These are phyloP conservation scores for Cladosporium sp. DNA, from an alignment of 2,329 filamentous ascomycete genomes.

Conservation along the genomic window DNA sequence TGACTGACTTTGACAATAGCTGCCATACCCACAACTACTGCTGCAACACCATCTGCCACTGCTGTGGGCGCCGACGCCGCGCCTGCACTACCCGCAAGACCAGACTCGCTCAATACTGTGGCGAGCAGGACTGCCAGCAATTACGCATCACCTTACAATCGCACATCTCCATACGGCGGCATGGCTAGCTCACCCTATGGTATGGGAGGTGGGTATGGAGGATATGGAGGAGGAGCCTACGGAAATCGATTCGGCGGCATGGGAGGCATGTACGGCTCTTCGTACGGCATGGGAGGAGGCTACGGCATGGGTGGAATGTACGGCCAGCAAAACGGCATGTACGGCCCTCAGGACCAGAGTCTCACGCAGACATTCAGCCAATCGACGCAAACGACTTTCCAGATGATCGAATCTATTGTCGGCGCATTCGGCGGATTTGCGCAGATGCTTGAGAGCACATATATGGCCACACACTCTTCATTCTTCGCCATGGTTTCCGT, in stretches of 20 bases:
- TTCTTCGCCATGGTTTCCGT: conserved; percentile 99
- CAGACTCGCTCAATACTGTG: conserved; percentile 73
- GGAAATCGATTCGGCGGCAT: conserved; percentile 30
- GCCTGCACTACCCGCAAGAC: conserved; percentile 78
- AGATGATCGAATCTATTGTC: conserved; percentile 96
- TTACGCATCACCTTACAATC: conserved; percentile 60
- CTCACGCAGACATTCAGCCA: conserved; percentile 94
- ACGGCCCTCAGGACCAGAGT: conserved; percentile 77
- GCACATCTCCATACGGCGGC: conserved; percentile 44
- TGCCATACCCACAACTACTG: conserved; percentile 49
- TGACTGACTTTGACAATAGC: conserved; percentile 31
- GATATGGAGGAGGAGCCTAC: conserved; percentile 24
- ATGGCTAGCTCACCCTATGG: conserved; percentile 52
- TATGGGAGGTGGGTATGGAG: conserved; percentile 48
- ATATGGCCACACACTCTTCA: conserved; percentile 98
- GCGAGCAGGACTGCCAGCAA: conserved; percentile 87
- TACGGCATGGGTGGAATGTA: conserved; percentile 43
- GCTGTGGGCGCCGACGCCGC: conserved; percentile 45
- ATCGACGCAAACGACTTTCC: conserved; percentile 94
- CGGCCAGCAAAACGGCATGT: conserved; percentile 52
- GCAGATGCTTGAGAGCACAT: conserved; percentile 99
- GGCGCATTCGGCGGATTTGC: conserved; percentile 96
- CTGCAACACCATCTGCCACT: conserved; percentile 46
- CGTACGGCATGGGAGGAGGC: conserved; percentile 35
- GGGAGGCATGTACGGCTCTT: conserved; percentile 37